Percentiles rank a stretch among this genome's conserved stretches.
Evolutionary conservation across 2,329 filamentous ascomycete genomes (phyloP).

Genomic region (Tolypocladium amazonense): DNA sequence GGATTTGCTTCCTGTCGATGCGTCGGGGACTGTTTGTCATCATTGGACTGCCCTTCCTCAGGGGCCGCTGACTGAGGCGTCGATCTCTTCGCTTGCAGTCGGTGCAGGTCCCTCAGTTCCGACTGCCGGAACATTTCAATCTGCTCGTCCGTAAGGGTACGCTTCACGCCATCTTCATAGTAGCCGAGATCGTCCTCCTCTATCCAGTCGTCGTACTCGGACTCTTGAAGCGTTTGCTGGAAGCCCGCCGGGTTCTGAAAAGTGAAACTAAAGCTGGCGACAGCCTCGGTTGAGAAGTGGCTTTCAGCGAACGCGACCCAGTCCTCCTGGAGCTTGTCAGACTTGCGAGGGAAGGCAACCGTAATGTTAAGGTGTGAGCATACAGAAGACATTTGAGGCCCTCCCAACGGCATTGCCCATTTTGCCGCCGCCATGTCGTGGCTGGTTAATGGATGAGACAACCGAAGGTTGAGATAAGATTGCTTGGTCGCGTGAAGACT

Average conservation of each 20-base stretch:
- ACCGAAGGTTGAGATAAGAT: neutral
- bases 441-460: neutral
- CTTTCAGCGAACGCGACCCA: conserved; percentile 44
- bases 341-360: neutral
- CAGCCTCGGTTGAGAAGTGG: conserved; percentile 44
- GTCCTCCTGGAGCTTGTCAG: conserved; percentile 40
- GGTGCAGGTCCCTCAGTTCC: conserved; percentile 65
- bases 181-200: conserved; percentile 67
- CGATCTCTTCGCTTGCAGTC: conserved; percentile 11
- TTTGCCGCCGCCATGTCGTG: neutral
- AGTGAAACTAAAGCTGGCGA: conserved; percentile 32
- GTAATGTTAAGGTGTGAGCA: neutral
- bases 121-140: conserved; percentile 85
- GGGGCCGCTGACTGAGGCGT: conserved; percentile 19
- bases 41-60: neutral
- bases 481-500: neutral
- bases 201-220: conserved; percentile 17
- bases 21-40: neutral
- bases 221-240: conserved; percentile 15
- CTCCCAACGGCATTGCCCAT: neutral
- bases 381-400: neutral
- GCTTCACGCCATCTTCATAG: conserved; percentile 77
- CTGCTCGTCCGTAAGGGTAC: conserved; percentile 84
- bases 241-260: conserved; percentile 28
- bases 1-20: neutral